A percentile compares a stretch with the other conserved stretches of the same genome.
These are phyloP conservation scores for Yarrowia yakushimensis DNA, from an alignment of 805 yeast species.

Conservation along the genomic window DNA sequence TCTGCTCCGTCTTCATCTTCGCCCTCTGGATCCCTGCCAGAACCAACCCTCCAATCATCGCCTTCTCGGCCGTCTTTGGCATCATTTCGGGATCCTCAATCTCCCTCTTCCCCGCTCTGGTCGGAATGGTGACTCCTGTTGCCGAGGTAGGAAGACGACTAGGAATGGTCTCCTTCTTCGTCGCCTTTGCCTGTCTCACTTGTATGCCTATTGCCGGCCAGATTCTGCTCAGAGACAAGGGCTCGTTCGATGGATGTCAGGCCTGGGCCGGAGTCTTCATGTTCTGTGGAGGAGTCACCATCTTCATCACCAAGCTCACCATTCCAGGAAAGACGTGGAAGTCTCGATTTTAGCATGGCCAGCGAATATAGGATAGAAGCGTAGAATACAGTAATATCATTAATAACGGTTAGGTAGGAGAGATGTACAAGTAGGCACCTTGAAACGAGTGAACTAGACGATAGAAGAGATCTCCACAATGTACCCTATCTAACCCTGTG, in stretches of 20 bases:
- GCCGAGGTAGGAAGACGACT: slow-evolving; percentile 64
- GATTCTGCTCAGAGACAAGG: neutral
- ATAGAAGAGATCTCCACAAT: too few species aligned
- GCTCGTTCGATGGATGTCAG: slow-evolving; percentile 11
- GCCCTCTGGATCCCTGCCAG: slow-evolving; percentile 57
- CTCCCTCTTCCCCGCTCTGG: slow-evolving; percentile 63
- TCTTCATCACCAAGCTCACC: slow-evolving; percentile 29
- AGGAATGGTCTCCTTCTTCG: slow-evolving; percentile 57
- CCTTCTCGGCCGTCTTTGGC: slow-evolving; percentile 54
- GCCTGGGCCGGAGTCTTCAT: slow-evolving; percentile 22
- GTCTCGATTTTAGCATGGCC: slow-evolving; percentile 1
- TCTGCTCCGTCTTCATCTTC: slow-evolving; percentile 48
- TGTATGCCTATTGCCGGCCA: slow-evolving; percentile 42
- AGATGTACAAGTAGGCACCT: too few species aligned
- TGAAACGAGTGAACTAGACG: too few species aligned
- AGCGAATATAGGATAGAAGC: neutral
- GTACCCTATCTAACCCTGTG: too few species aligned
- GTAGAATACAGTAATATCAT: too few species aligned
- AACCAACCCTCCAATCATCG: slow-evolving; percentile 42
- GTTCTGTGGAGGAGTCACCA: slow-evolving; percentile 25
- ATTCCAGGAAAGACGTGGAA: slow-evolving; percentile 31
- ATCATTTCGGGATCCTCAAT: slow-evolving; percentile 60
- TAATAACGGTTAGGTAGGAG: too few species aligned
- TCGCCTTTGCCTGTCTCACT: slow-evolving; percentile 39
- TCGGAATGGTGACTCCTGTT: slow-evolving; percentile 58